These are phyloP conservation scores for Phytophthora colocasiae DNA, from an alignment of 352 stramenopile species.

Conservation along the genomic window DNA sequence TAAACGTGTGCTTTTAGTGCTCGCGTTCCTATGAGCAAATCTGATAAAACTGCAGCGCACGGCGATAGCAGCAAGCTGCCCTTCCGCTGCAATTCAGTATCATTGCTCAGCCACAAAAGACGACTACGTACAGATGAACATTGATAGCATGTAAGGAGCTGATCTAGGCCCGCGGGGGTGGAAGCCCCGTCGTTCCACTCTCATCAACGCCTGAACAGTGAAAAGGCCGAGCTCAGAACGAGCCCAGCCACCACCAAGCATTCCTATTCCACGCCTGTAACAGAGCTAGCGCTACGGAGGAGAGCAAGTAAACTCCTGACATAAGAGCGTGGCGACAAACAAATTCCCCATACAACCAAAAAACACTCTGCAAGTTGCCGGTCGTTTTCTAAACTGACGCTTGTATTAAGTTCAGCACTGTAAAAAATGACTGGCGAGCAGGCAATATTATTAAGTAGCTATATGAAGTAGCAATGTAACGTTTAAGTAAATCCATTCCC, in stretches of 20 bases:
- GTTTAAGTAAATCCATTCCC: not conserved
- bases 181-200: conserved; percentile 64
- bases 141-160: conserved; percentile 70
- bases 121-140: not conserved
- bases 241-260: conserved; percentile 63
- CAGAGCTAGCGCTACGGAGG: conserved; percentile 75
- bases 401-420: not conserved
- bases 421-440: conserved; percentile 39
- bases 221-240: conserved; percentile 73
- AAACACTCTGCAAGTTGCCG: not conserved
- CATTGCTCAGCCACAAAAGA: conserved; percentile 47
- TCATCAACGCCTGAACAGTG: conserved; percentile 78
- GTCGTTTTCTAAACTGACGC: conserved; percentile 32
- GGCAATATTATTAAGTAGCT: conserved; percentile 1
- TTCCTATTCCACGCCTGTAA: conserved; percentile 87
- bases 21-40: conserved; percentile 84
- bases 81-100: conserved; percentile 83
- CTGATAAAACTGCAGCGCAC: conserved; percentile 83
- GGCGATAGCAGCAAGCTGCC: conserved; percentile 29
- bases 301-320: conserved; percentile 83
- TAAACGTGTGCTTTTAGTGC: conserved; percentile 90
- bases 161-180: conserved; percentile 69
- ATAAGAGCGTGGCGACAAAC: conserved; percentile 62
- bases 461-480: conserved; percentile 17
- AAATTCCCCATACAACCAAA: conserved; percentile 17